phyloP scores from a whole-genome alignment of 176 grass and related monocot genomes.

The Paspalum vaginatum region DNA sequence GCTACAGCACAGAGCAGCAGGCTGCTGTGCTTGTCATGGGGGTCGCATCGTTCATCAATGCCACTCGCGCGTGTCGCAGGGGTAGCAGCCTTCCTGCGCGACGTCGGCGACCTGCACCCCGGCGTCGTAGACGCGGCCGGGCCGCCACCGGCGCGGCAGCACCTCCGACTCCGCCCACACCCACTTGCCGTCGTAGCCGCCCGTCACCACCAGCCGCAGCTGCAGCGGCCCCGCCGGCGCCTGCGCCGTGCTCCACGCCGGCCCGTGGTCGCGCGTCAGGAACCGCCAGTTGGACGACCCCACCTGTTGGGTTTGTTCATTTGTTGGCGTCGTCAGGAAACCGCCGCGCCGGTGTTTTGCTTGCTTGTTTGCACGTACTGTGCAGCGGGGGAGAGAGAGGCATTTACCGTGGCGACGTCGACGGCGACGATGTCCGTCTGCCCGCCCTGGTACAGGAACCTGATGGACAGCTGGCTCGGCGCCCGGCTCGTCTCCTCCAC shows the following conservation, averaged over 20 bases:
- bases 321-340: no score
- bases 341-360: no score
- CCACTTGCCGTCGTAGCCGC: constrained; percentile 80
- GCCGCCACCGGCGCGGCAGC: constrained; percentile 56
- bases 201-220: constrained; percentile 72
- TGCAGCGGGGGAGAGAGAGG: no score
- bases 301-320: constrained; percentile 19
- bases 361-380: no score
- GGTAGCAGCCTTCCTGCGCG: constrained; percentile 72
- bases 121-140: constrained; percentile 52
- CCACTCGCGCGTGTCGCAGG: constrained; percentile 56
- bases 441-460: constrained; percentile 79
- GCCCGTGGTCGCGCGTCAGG: constrained; percentile 59
- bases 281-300: constrained; percentile 65
- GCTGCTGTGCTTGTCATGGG: no score
- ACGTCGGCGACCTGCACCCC: constrained; percentile 73
- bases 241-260: constrained; percentile 69
- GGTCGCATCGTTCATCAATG: constrained; percentile 31
- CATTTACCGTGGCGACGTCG: constrained; percentile 64
- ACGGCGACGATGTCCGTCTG: constrained; percentile 83
- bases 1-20: no score
- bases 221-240: constrained; percentile 65
- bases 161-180: constrained; percentile 71
- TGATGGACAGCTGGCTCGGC: constrained; percentile 44
- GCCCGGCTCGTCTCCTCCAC: constrained; percentile 57